Evolutionary conservation across 2,329 filamentous ascomycete genomes (phyloP).

Genomic region (Trichoderma arundinaceum): DNA sequence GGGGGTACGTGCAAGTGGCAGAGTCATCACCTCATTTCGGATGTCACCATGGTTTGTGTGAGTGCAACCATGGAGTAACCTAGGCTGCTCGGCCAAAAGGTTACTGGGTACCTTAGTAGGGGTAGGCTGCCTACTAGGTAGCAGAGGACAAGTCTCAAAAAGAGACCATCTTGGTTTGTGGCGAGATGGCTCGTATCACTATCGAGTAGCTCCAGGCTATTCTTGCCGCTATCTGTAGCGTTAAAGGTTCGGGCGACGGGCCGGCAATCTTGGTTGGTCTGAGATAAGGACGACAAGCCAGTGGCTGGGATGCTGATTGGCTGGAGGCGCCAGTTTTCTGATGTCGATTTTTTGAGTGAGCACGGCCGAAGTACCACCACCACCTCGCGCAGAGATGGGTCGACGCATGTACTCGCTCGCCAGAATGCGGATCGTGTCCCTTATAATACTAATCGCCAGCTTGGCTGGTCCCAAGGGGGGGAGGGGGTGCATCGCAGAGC

Average conservation of each 20-base stretch:
- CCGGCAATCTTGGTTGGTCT: slow-evolving; percentile 45
- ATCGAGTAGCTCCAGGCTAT: slow-evolving; percentile 22
- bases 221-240: slow-evolving; percentile 32
- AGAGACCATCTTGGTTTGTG: slow-evolving; percentile 3
- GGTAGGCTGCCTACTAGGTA: background rate
- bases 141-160: slow-evolving; percentile 2
- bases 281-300: slow-evolving; percentile 49
- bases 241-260: slow-evolving; percentile 35
- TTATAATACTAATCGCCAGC: background rate
- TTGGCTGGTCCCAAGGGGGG: background rate
- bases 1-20: slow-evolving; percentile 9
- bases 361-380: slow-evolving; percentile 36
- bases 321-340: slow-evolving; percentile 46
- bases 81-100: too few species aligned
- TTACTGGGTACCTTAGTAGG: background rate
- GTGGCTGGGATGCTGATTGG: slow-evolving; percentile 47
- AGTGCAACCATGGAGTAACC: slow-evolving; percentile 23
- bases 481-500: slow-evolving; percentile 7
- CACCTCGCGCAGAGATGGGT: slow-evolving; percentile 22
- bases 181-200: slow-evolving; percentile 18
- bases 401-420: slow-evolving; percentile 11
- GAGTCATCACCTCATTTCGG: slow-evolving; percentile 22
- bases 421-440: slow-evolving; percentile 32
- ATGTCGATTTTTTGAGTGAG: slow-evolving; percentile 48
- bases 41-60: slow-evolving; percentile 27